Percentiles rank a stretch among this genome's conserved stretches.
These are phyloP conservation scores for Scheffersomyces lignicola DNA, from an alignment of 1,139 yeast genomes.

Conservation along the genomic window DNA sequence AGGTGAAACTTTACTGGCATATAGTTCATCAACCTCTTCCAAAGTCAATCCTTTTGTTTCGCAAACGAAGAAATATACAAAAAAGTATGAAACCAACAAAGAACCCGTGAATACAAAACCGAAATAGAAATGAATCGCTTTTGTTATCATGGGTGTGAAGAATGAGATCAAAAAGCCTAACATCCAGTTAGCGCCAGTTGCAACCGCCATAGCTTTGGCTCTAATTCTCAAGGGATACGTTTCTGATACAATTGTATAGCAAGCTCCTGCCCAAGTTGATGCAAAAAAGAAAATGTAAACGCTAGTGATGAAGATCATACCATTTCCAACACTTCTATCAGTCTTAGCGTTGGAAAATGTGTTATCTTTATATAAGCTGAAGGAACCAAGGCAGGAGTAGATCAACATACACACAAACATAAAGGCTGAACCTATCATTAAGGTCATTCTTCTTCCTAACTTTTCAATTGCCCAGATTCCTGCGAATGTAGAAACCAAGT, in stretches of 20 bases:
- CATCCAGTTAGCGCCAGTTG: slow-evolving; percentile 75
- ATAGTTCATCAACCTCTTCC: slow-evolving; percentile 65
- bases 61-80: slow-evolving; percentile 52
- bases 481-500: slow-evolving; percentile 68
- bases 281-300: slow-evolving; percentile 80
- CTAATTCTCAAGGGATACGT: slow-evolving; percentile 75
- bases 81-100: slow-evolving; percentile 51
- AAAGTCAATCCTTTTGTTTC: slow-evolving; percentile 62
- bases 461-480: slow-evolving; percentile 66
- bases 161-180: slow-evolving; percentile 75
- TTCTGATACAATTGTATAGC: slow-evolving; percentile 75
- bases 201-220: slow-evolving; percentile 74
- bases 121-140: slow-evolving; percentile 42
- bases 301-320: slow-evolving; percentile 75
- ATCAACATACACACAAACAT: slow-evolving; percentile 60
- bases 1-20: slow-evolving; percentile 41
- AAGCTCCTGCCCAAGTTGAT: slow-evolving; percentile 82
- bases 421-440: slow-evolving; percentile 45
- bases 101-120: slow-evolving; percentile 78
- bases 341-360: slow-evolving; percentile 36
- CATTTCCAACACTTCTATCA: slow-evolving; percentile 56
- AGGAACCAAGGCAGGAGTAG: slow-evolving; percentile 59
- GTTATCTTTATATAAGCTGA: slow-evolving; percentile 56
- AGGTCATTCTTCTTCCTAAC: slow-evolving; percentile 66
- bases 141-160: slow-evolving; percentile 68